Evolutionary conservation across 768 basidiomycete species (phyloP).

Genomic region (Boletus edulis): DNA sequence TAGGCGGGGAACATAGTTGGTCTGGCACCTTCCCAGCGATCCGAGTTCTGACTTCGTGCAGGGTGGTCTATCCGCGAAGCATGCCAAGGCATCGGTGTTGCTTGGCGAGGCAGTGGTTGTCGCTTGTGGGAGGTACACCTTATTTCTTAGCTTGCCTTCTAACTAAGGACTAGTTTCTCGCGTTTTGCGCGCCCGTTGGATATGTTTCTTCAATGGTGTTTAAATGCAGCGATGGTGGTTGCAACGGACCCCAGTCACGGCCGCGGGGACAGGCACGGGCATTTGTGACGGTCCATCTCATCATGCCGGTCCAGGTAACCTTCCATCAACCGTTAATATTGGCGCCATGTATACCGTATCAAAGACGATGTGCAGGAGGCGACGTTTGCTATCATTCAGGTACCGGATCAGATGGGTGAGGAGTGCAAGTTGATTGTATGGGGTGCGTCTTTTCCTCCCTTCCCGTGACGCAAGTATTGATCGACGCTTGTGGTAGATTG

Average conservation of each 20-base stretch:
- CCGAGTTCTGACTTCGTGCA: too few relatives aligned
- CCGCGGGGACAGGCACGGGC: neutral
- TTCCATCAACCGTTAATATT: conserved; percentile 22
- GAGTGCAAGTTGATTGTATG: too few relatives aligned
- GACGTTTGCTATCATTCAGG: conserved; percentile 1
- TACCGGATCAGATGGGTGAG: conserved; percentile 7
- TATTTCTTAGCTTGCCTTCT: neutral
- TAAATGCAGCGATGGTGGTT: conserved; percentile 9
- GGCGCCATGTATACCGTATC: conserved; percentile 10
- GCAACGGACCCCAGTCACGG: neutral
- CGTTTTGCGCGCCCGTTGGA: conserved; percentile 32
- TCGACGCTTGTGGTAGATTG: conserved; percentile 7
- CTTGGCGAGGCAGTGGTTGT: conserved; percentile 29
- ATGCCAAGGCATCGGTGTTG: too few relatives aligned
- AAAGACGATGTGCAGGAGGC: neutral
- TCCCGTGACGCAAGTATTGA: neutral
- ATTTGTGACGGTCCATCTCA: conserved; percentile 16
- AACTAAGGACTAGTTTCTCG: too few relatives aligned
- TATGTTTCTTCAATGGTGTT: conserved; percentile 38
- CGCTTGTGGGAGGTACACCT: conserved; percentile 28
- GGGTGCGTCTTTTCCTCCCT: too few relatives aligned
- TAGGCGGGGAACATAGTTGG: too few relatives aligned
- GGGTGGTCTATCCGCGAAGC: too few relatives aligned
- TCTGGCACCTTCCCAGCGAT: too few relatives aligned
- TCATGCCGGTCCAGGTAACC: conserved; percentile 20